Evolutionary conservation across 1,139 yeast species (phyloP), one percentile per base, ranked within the genome.

Genomic region (Wickerhamomyces sp.): DNA sequence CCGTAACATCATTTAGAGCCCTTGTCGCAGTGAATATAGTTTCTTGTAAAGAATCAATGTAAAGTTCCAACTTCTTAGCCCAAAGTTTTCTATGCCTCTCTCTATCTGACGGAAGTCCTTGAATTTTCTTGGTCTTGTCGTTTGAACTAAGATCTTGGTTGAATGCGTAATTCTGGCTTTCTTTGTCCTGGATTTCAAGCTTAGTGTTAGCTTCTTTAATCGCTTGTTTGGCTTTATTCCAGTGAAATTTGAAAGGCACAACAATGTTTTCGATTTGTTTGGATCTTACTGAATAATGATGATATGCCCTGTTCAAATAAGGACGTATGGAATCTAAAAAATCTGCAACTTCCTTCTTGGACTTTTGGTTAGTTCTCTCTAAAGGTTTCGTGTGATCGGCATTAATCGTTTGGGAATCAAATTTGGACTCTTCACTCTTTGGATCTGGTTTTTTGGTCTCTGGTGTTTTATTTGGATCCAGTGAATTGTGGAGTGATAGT

Each of bases 1-100:
- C 99, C 0, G 98, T 91, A 10, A 88, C 80, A 51, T 89, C 96
- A 54, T 93, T 93, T 29, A 91, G 63, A 1, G 89, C 75, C 39
- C 76, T 68, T 0, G 93, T 80, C 0, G 91, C 89, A 0, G 79
- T 72, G 42, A 80, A 72, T 2, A 83, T 64, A 1, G 87, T 71
- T 18, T 73, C 76, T 47, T 78, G 88, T 23, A 84, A 55, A 8
- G 81, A 74, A 44, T 78, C 85, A 42, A 83, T 64, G 49, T 75
- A 75, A 15, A 58, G 52, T 24, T 69, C 76, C 26, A 82, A 45
- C 50, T 66, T 67, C 39, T 77, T 72, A 36, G 85, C 73, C 60
- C 84, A 70, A 47, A 71, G 54, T 14, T 59, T 56, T 32, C 75
- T 52, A 34, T 49, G 52, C 11, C 60, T 46, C 39, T 68, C 71